phyloP scores from a whole-genome alignment of 1,284 basidiomycete species.

The Termitomyces sp. region DNA sequence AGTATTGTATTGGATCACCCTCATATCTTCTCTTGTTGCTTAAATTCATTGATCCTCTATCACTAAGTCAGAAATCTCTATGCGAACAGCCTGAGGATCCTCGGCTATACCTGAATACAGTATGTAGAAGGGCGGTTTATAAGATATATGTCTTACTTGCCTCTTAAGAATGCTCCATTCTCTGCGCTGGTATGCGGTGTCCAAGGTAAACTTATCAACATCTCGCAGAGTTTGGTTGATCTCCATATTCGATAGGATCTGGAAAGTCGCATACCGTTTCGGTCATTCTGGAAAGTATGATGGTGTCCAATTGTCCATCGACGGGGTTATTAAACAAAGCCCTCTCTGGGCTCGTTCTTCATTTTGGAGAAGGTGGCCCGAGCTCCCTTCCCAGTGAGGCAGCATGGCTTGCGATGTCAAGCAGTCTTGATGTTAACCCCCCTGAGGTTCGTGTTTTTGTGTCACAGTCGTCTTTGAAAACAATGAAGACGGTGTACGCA shows the following conservation, averaged over 20 bases:
- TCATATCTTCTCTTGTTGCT: conserved; percentile 1
- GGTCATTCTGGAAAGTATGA: conserved; percentile 60
- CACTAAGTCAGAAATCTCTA: conserved; percentile 26
- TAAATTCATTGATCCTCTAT: not conserved
- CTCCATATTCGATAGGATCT: conserved; percentile 39
- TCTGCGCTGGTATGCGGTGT: conserved; percentile 58
- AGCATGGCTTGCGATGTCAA: conserved; percentile 49
- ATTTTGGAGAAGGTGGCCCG: conserved; percentile 62
- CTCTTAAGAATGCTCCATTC: conserved; percentile 49
- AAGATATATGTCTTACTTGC: not conserved
- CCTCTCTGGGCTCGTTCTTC: conserved; percentile 59
- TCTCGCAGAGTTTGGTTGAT: conserved; percentile 13
- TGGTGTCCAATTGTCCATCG: conserved; percentile 42
- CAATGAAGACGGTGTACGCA: conserved; percentile 52
- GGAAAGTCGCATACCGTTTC: conserved; percentile 71
- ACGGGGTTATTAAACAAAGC: conserved; percentile 50
- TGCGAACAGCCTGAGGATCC: conserved; percentile 33
- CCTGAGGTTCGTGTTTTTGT: conserved; percentile 57
- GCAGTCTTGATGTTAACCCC: conserved; percentile 30
- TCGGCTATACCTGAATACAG: conserved; percentile 58
- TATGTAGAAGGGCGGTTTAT: conserved; percentile 21
- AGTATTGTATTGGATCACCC: conserved; percentile 5
- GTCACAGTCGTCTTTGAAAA: conserved; percentile 54
- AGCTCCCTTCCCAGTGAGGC: conserved; percentile 57
- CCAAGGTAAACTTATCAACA: conserved; percentile 32